Base-by-base conservation (phyloP, 805 yeast genomes). In the Priceomyces castillae region DNA sequence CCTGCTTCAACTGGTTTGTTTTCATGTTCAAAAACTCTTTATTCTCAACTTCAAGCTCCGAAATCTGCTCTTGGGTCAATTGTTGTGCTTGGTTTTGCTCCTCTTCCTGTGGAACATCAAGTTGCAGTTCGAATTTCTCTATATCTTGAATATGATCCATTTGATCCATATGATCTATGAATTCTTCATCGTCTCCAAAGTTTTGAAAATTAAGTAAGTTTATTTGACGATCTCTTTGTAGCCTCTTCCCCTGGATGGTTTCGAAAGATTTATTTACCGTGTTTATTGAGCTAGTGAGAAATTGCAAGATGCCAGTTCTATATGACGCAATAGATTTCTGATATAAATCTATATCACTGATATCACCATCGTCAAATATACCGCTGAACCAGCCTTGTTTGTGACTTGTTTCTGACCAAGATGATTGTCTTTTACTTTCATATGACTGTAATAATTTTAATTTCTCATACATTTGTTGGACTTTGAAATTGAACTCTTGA, bases 11-110 rank as follows among this genome's bases (percentile, higher is more conserved):
- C 47, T 84, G 85, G 39, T 76, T 76, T n/a, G 77, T 65, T 52
- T 85, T 85, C 40, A 77, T 59, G 36, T 74, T 69, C 11, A 84
- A 56, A 26, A 78, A 57, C 46, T 77, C 77, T 43, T 76, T 70
- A 57, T 83, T 86, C 55, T 85, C 94, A 15, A 65, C 61, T 43
- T 78, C 75, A 23, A 84, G 62, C 39, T 76, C 67, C 51, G 79
- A 82, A 12, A 83, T 51, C 54, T 84, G 89, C 46, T 78, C 79
- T 42, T 75, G 79, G 0, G 77, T 52, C 3, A 77, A 55, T 12
- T 54, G 52, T 7, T 49, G 52, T 10, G 30, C 38, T 18, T 51
- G 52, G 30, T 35, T 37, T 5, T 39, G 48, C 6, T 52, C 46
- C 28, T 53, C 57, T 28, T 44, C 40, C 16, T 44, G 46, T 7